phyloP scores from a whole-genome alignment of 441 rosid genomes.

The Arabidopsis hybrid region DNA sequence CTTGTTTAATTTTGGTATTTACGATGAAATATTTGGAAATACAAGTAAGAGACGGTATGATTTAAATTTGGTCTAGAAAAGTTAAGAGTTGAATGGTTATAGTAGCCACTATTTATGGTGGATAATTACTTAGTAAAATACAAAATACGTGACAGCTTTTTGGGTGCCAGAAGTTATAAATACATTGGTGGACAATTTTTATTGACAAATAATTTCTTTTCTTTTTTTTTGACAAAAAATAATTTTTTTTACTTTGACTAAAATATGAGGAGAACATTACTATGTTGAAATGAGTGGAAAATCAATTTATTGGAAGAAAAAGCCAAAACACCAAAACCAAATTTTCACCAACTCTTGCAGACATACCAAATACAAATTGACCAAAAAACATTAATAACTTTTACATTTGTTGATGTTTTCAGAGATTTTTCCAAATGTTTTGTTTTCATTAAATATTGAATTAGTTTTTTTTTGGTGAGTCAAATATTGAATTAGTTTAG shows the following conservation, averaged over 20 bases:
- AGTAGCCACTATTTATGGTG: background rate
- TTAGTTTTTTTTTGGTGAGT: too few relatives aligned
- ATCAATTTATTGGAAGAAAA: constrained; percentile 9
- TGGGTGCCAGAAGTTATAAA: constrained; percentile 17
- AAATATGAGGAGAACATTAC: constrained; percentile 3
- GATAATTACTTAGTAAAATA: background rate
- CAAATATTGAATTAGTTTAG: constrained; percentile 1
- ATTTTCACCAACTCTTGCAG: constrained; percentile 37
- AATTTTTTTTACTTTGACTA: background rate
- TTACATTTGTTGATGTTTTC: constrained; percentile 19
- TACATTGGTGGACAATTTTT: constrained; percentile 10
- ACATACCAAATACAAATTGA: constrained; percentile 30
- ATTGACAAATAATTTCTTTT: background rate
- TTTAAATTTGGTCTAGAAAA: background rate
- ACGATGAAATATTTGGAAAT: background rate
- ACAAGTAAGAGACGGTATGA: background rate
- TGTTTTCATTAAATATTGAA: constrained; percentile 5
- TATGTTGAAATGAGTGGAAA: constrained; percentile 13
- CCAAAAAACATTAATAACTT: background rate
- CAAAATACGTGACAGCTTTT: constrained; percentile 29
- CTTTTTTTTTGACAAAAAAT: background rate
- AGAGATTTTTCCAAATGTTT: constrained; percentile 23
- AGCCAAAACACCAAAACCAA: constrained; percentile 39
- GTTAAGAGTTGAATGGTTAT: constrained; percentile 1
- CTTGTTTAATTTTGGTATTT: background rate